Evolutionary conservation across 768 basidiomycete genomes (phyloP).

Genomic region (Boletus reticulatus): DNA sequence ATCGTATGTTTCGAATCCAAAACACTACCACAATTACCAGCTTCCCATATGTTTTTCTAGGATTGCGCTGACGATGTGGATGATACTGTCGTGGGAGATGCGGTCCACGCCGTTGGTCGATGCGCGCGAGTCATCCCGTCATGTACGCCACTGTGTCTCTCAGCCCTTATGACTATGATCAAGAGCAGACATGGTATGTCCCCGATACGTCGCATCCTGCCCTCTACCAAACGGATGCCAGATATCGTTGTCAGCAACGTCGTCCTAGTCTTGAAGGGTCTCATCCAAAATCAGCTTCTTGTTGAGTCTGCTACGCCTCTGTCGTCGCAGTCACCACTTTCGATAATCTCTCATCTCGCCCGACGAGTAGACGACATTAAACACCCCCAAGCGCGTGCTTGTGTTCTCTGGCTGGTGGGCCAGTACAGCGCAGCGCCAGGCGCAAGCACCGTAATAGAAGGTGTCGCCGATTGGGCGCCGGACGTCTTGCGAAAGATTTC

Average conservation of each 20-base stretch:
- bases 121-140: conserved; percentile 70
- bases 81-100: conserved; percentile 64
- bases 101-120: conserved; percentile 77
- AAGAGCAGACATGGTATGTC: conserved; percentile 68
- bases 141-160: conserved; percentile 67
- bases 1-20: conserved; percentile 51
- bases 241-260: conserved; percentile 78
- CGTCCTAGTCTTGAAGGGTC: conserved; percentile 80
- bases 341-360: conserved; percentile 79
- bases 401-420: conserved; percentile 90
- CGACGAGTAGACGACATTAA: conserved; percentile 74
- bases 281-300: conserved; percentile 68
- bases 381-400: conserved; percentile 80
- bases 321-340: conserved; percentile 43
- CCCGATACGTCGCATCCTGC: neutral
- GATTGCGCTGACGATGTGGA: conserved; percentile 80
- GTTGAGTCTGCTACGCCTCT: conserved; percentile 30
- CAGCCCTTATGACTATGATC: conserved; percentile 75
- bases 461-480: conserved; percentile 77
- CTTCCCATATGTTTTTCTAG: conserved; percentile 36
- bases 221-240: conserved; percentile 30
- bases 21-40: neutral
- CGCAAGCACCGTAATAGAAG: conserved; percentile 41
- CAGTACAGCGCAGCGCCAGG: conserved; percentile 63
- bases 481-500: conserved; percentile 83